Evolutionary conservation across 331 rosid species (phyloP).

Genomic region (Spiraea crenata): DNA sequence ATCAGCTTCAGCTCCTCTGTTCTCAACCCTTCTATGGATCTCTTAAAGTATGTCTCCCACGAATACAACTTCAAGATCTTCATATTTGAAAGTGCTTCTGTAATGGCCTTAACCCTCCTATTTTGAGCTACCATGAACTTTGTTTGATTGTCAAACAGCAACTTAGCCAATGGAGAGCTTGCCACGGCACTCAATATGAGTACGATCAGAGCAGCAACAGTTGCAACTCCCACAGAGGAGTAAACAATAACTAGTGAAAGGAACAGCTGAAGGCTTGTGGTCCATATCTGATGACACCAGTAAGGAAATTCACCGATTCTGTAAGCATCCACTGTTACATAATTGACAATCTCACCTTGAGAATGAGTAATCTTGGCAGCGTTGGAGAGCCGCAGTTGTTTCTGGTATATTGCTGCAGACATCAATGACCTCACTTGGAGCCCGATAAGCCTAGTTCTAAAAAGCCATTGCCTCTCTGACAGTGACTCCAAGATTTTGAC

Average conservation of each 20-base stretch:
- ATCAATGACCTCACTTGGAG: constrained; percentile 55
- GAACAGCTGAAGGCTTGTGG: constrained; percentile 46
- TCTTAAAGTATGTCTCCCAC: constrained; percentile 57
- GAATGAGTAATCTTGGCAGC: constrained; percentile 47
- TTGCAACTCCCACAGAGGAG: constrained; percentile 46
- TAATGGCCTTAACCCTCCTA: constrained; percentile 51
- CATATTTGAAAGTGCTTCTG: constrained; percentile 59
- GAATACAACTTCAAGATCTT: constrained; percentile 63
- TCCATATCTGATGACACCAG: constrained; percentile 65
- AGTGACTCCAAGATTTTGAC: constrained; percentile 45
- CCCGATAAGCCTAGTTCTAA: constrained; percentile 41
- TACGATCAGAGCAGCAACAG: constrained; percentile 49
- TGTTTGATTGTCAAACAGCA: constrained; percentile 46
- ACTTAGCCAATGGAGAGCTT: constrained; percentile 48
- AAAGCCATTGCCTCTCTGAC: constrained; percentile 67
- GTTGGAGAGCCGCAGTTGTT: constrained; percentile 43
- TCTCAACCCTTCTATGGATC: constrained; percentile 36
- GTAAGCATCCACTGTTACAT: constrained; percentile 58
- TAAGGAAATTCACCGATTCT: constrained; percentile 62
- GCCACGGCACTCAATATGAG: constrained; percentile 43
- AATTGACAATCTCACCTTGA: constrained; percentile 61
- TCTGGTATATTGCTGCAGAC: constrained; percentile 42
- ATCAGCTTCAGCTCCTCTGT: constrained; percentile 41
- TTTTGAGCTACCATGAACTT: constrained; percentile 60
- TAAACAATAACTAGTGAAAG: constrained; percentile 42